A percentile compares a stretch with the other conserved stretches of the same genome.
These are phyloP conservation scores for Xanthoconium separans DNA, from an alignment of 1,284 basidiomycete genomes.

Conservation along the genomic window DNA sequence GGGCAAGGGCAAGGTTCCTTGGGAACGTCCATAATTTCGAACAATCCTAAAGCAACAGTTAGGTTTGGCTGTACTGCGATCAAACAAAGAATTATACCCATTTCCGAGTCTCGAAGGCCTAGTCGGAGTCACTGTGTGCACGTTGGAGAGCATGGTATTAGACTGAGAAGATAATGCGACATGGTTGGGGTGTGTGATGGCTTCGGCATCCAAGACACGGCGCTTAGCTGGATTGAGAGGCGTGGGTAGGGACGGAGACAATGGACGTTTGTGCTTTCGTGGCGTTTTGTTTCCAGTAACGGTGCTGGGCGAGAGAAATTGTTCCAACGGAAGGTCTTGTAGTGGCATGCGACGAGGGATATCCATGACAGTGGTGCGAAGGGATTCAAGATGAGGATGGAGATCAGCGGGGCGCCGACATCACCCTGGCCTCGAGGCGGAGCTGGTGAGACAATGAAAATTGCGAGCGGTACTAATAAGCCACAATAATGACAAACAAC, in stretches of 20 bases:
- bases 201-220: constrained; percentile 61
- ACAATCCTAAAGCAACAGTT: constrained; percentile 10
- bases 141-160: constrained; percentile 17
- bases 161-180: constrained; percentile 18
- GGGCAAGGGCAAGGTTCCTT: constrained; percentile 15
- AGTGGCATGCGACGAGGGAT: constrained; percentile 46
- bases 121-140: constrained; percentile 20
- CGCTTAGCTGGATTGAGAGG: constrained; percentile 65
- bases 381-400: constrained; percentile 16
- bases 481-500: constrained; percentile 30
- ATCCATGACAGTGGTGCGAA: constrained; percentile 21
- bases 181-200: constrained; percentile 35
- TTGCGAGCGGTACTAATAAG: constrained; percentile 1
- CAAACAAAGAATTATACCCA: constrained; percentile 15
- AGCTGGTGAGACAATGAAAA: constrained; percentile 19
- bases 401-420: constrained; percentile 29
- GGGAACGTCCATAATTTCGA: constrained; percentile 10
- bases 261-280: constrained; percentile 46
- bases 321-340: constrained; percentile 56
- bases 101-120: constrained; percentile 25
- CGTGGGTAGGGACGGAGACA: constrained; percentile 49
- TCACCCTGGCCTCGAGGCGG: constrained; percentile 27
- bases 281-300: constrained; percentile 19
- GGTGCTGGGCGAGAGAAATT: constrained; percentile 41
- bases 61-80: background rate